Percentiles rank a stretch among this genome's conserved stretches.
Evolutionary conservation across 192 early-diverging fungal species (phyloP).

Genomic region (Borealophlyctis nickersoniae): DNA sequence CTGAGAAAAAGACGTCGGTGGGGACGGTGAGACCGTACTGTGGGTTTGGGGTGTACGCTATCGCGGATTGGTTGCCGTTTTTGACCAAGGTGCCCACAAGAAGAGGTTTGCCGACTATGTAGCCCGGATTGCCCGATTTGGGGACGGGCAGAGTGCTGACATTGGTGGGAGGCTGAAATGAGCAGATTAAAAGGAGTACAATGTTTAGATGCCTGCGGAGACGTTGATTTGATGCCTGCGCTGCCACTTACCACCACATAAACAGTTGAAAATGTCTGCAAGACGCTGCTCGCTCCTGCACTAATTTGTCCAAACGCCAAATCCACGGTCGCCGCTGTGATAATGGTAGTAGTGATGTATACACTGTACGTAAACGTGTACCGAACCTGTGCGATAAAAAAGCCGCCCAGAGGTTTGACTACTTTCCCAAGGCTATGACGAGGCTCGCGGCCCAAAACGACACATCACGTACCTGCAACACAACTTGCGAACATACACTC

Average conservation of each 20-base stretch:
- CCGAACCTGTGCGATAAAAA: background rate
- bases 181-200: background rate
- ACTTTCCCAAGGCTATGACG: too few relatives aligned
- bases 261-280: slow-evolving; percentile 14
- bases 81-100: slow-evolving; percentile 20
- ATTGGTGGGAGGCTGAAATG: slow-evolving; percentile 2
- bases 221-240: slow-evolving; percentile 1
- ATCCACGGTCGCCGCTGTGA: background rate
- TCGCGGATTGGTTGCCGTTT: background rate
- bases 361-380: slow-evolving; percentile 13
- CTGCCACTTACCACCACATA: slow-evolving; percentile 5
- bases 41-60: slow-evolving; percentile 19
- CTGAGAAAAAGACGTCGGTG: slow-evolving; percentile 49
- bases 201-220: background rate
- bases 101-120: slow-evolving; percentile 26
- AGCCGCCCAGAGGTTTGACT: too few relatives aligned
- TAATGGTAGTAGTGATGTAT: background rate
- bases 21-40: slow-evolving; percentile 15
- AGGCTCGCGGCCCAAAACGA: background rate
- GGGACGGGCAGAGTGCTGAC: too few relatives aligned
- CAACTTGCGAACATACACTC: slow-evolving; percentile 1
- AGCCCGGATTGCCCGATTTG: slow-evolving; percentile 34
- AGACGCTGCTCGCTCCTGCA: background rate
- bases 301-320: background rate
- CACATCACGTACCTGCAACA: background rate